Conservation (phyloP, 2,329 filamentous ascomycete genomes). For the Colletotrichum liaoningense region DNA sequence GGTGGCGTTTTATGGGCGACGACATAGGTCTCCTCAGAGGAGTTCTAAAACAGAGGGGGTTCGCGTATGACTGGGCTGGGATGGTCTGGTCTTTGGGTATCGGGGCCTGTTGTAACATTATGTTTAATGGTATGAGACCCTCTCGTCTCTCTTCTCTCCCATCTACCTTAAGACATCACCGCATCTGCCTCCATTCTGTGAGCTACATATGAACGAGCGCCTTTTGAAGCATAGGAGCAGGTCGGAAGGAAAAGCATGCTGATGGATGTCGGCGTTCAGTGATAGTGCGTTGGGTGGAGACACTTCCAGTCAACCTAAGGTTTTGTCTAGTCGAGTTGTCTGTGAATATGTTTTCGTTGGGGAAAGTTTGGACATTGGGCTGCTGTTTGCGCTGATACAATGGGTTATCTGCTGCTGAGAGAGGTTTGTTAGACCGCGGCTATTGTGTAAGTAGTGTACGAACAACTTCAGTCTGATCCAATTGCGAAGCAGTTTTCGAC, state of each 20-base stretch:
- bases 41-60: not conserved
- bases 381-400: accelerated
- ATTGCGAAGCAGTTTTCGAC: not conserved
- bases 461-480: not conserved
- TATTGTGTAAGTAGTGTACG: not conserved
- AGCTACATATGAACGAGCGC: not conserved
- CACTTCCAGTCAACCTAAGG: too few relatives aligned
- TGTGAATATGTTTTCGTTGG: not conserved
- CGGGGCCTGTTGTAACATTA: constrained; percentile 7
- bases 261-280: too few relatives aligned
- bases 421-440: not conserved
- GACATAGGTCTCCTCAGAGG: not conserved
- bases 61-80: not conserved
- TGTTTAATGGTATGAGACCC: constrained; percentile 31
- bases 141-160: constrained; percentile 34
- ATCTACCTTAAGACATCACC: not conserved
- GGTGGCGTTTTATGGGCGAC: constrained; percentile 51
- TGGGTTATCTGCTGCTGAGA: not conserved
- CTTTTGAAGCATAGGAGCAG: not conserved
- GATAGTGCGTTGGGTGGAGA: too few relatives aligned
- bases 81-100: constrained; percentile 16
- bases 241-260: not conserved
- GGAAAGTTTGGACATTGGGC: too few relatives aligned
- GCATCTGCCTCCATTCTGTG: not conserved
- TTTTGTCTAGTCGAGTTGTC: not conserved